phyloP scores from a whole-genome alignment of 805 yeast genomes.

The Blastobotrys terrestris region DNA sequence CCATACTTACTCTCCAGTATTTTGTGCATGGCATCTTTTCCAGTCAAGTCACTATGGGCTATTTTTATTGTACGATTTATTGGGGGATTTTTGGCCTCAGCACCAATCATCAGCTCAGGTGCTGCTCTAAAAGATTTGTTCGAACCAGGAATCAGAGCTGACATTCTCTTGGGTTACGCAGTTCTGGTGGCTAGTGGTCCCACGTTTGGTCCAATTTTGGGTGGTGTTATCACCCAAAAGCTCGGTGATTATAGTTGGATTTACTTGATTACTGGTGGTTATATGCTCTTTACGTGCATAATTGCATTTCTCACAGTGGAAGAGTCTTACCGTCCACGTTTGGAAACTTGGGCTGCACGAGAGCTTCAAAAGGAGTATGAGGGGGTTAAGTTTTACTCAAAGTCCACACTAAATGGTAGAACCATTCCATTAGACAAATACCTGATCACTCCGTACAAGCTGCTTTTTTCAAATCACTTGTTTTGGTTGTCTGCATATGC shows the following conservation, averaged over 20 bases:
- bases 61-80: constrained; percentile 11
- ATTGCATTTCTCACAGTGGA: constrained; percentile 6
- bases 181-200: constrained; percentile 16
- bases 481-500: constrained; percentile 12
- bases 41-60: constrained; percentile 5
- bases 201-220: constrained; percentile 15
- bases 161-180: constrained; percentile 12
- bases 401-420: not conserved
- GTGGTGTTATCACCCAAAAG: constrained; percentile 8
- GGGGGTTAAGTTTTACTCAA: not conserved
- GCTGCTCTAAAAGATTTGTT: constrained; percentile 17
- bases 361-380: constrained; percentile 7
- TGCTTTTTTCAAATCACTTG: constrained; percentile 9
- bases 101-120: constrained; percentile 15
- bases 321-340: constrained; percentile 11
- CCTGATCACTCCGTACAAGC: constrained; percentile 12
- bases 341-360: constrained; percentile 8
- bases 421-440: constrained; percentile 3
- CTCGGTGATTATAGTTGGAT: constrained; percentile 7
- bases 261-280: constrained; percentile 8
- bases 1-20: constrained; percentile 20
- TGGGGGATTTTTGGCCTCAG: constrained; percentile 12
- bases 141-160: constrained; percentile 10
- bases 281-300: constrained; percentile 3
- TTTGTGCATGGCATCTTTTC: constrained; percentile 8